Percentiles rank a stretch among this genome's conserved stretches.
These are phyloP conservation scores for Talaromyces stipitatus DNA, from an alignment of 495 filamentous ascomycete genomes.

Conservation along the genomic window DNA sequence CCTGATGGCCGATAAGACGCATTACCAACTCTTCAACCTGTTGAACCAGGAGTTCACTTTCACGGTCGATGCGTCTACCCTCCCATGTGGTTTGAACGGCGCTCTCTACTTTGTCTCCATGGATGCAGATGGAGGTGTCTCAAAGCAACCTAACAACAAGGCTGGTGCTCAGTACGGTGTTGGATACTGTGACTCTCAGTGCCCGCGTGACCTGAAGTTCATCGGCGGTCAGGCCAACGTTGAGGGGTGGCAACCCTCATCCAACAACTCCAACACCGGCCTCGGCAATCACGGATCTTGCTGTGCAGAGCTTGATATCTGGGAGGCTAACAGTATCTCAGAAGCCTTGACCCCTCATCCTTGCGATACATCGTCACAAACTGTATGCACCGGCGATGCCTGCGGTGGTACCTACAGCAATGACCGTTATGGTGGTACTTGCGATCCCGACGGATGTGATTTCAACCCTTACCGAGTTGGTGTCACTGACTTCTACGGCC, in stretches of 20 bases:
- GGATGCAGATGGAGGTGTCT: conserved; percentile 53
- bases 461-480: conserved; percentile 71
- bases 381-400: conserved; percentile 46
- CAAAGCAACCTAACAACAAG: conserved; percentile 46
- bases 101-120: conserved; percentile 63
- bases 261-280: conserved; percentile 53
- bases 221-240: conserved; percentile 60
- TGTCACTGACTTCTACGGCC: conserved; percentile 54
- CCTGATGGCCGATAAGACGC: conserved; percentile 43
- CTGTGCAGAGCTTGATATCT: conserved; percentile 70
- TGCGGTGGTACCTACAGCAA: conserved; percentile 46
- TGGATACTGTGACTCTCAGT: conserved; percentile 72
- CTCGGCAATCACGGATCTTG: conserved; percentile 54
- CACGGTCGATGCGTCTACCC: conserved; percentile 55
- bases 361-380: conserved; percentile 48
- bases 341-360: conserved; percentile 56
- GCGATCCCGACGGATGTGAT: conserved; percentile 73
- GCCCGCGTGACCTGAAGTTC: conserved; percentile 57
- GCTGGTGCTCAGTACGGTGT: conserved; percentile 68
- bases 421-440: conserved; percentile 45
- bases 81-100: conserved; percentile 66
- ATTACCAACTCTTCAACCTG: conserved; percentile 54
- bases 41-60: conserved; percentile 60
- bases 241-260: conserved; percentile 52
- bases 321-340: conserved; percentile 60